Evolutionary conservation across 2,329 filamentous ascomycete genomes (phyloP).

Genomic region (Penicillium rolfsii): DNA sequence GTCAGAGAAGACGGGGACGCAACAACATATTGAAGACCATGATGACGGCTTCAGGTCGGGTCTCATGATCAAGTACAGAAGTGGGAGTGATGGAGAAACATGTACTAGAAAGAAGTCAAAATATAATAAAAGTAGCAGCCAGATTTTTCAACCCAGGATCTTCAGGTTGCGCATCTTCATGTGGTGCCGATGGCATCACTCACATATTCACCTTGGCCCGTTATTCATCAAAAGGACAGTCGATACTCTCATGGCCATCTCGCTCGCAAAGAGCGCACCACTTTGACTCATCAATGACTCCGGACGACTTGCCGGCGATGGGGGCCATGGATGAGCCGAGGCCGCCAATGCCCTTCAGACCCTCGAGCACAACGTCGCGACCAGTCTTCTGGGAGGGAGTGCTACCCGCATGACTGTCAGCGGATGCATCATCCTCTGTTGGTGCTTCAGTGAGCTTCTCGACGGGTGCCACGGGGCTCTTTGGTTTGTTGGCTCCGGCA

Average conservation of each 20-base stretch:
- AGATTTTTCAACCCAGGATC: conserved; percentile 1
- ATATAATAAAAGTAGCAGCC: conserved; percentile 7
- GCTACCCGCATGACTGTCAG: conserved; percentile 21
- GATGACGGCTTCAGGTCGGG: conserved; percentile 5
- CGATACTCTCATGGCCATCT: conserved; percentile 94
- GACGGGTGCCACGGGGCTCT: conserved; percentile 6
- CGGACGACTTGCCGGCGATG: conserved; percentile 76
- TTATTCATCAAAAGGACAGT: conserved; percentile 85
- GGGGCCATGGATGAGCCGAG: conserved; percentile 57
- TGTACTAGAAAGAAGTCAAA: conserved; percentile 30
- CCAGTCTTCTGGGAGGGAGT: conserved; percentile 43
- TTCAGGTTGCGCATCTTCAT: conserved; percentile 15
- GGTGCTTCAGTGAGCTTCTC: conserved; percentile 22
- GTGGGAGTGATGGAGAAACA: conserved; percentile 24
- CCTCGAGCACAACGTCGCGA: conserved; percentile 47
- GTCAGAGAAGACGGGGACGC: background rate
- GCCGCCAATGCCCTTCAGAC: conserved; percentile 46
- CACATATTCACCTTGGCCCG: conserved; percentile 18
- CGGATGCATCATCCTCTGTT: conserved; percentile 23
- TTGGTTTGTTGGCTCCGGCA: conserved; percentile 22
- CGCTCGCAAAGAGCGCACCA: conserved; percentile 98
- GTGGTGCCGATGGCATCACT: conserved; percentile 11
- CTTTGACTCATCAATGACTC: conserved; percentile 78
- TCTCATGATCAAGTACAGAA: conserved; percentile 11
- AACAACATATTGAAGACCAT: conserved; percentile 1